Evolutionary conservation across 345 rosid genomes (phyloP).

Genomic region (Leavenworthia alabamica): DNA sequence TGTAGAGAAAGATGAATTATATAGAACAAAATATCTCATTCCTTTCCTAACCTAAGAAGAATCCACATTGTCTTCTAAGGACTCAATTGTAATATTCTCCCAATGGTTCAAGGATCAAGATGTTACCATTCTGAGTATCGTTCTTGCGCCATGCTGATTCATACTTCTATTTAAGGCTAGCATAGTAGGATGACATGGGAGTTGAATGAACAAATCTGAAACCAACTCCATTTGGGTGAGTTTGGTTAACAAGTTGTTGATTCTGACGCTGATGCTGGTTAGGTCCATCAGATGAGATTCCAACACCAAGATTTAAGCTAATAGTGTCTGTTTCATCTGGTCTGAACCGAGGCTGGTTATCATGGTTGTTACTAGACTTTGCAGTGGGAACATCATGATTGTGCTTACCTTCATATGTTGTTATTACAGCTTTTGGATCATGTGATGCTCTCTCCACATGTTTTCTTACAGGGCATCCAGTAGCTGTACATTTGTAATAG

Average conservation of each 20-base stretch:
- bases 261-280: slow-evolving; percentile 46
- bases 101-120: slow-evolving; percentile 48
- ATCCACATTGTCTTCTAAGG: slow-evolving; percentile 38
- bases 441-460: slow-evolving; percentile 99
- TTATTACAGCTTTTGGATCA: slow-evolving; percentile 95
- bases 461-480: slow-evolving; percentile 90
- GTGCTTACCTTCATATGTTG: slow-evolving; percentile 98
- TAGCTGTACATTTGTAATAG: slow-evolving; percentile 93
- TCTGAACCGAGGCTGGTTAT: slow-evolving; percentile 42
- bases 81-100: slow-evolving; percentile 74
- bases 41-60: slow-evolving; percentile 22
- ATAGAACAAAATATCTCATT: slow-evolving; percentile 9
- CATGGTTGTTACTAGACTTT: slow-evolving; percentile 59
- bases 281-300: slow-evolving; percentile 46
- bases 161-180: slow-evolving; percentile 49
- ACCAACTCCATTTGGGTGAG: slow-evolving; percentile 38
- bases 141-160: slow-evolving; percentile 46
- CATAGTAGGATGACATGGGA: slow-evolving; percentile 45
- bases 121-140: slow-evolving; percentile 39
- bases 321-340: slow-evolving; percentile 53
- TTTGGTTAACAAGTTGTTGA: slow-evolving; percentile 40
- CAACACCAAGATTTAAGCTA: slow-evolving; percentile 96
- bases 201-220: slow-evolving; percentile 47
- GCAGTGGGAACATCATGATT: slow-evolving; percentile 88
- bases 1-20: slow-evolving; percentile 7